phyloP scores from a whole-genome alignment of 352 stramenopile species.

The Pythium biforme region DNA sequence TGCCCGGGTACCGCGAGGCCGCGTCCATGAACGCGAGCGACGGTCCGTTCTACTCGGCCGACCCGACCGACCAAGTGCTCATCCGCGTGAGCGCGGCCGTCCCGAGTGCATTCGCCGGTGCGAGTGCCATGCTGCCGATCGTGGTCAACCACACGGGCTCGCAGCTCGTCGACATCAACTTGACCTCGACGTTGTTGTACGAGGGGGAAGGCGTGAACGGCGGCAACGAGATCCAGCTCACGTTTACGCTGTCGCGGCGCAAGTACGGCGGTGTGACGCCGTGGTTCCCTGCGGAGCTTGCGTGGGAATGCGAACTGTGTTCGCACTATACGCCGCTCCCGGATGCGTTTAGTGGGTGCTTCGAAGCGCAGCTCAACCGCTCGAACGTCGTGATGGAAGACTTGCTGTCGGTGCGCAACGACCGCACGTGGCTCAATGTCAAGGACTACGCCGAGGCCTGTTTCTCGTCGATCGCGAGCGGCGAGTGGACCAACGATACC shows the following conservation, averaged over 20 bases:
- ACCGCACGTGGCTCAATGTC: background rate
- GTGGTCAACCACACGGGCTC: constrained; percentile 46
- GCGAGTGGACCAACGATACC: constrained; percentile 12
- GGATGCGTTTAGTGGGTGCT: constrained; percentile 27
- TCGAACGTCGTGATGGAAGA: constrained; percentile 17
- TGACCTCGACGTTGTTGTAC: constrained; percentile 33
- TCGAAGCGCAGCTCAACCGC: constrained; percentile 16
- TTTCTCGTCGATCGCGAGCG: background rate
- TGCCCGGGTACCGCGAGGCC: constrained; percentile 28
- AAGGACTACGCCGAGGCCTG: constrained; percentile 2
- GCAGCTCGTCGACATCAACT: constrained; percentile 40
- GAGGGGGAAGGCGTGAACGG: constrained; percentile 13
- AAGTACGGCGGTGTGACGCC: constrained; percentile 35
- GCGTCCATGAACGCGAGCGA: constrained; percentile 17
- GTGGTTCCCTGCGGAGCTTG: constrained; percentile 31
- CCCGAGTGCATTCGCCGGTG: constrained; percentile 16
- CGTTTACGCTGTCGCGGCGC: constrained; percentile 27
- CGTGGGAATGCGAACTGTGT: constrained; percentile 26
- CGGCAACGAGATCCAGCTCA: constrained; percentile 29
- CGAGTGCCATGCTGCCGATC: constrained; percentile 35
- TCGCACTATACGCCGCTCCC: constrained; percentile 19
- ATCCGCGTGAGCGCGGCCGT: constrained; percentile 35
- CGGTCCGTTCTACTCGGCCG: constrained; percentile 39
- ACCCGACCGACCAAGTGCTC: constrained; percentile 43
- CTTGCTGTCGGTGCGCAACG: constrained; percentile 16